Percentiles rank a stretch among this genome's conserved stretches.
Evolutionary conservation across 768 basidiomycete genomes (phyloP).

Genomic region (Lentinula aciculospora): DNA sequence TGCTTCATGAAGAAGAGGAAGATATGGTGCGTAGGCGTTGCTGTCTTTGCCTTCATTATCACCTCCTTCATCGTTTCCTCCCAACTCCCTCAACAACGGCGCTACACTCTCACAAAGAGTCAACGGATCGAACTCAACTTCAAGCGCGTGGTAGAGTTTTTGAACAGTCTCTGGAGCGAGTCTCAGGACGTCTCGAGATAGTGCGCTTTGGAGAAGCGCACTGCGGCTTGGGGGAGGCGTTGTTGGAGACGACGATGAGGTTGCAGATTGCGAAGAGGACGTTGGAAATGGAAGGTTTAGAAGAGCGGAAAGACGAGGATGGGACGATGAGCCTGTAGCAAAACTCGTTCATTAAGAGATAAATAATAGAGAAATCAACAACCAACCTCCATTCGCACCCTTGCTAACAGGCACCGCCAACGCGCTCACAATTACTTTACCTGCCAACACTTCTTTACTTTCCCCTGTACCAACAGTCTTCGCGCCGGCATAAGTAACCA

Average conservation of each 20-base stretch:
- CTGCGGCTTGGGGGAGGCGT: constrained; percentile 74
- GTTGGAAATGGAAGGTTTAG: constrained; percentile 54
- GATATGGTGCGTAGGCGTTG: constrained; percentile 65
- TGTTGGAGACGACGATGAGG: neutral
- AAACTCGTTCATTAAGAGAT: neutral
- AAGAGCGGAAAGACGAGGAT: constrained; percentile 74
- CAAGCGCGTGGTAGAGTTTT: constrained; percentile 80
- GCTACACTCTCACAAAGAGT: constrained; percentile 74
- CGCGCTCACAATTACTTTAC: constrained; percentile 87
- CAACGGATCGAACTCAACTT: constrained; percentile 91
- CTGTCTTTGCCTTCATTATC: neutral
- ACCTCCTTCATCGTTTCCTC: constrained; percentile 7
- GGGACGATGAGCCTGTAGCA: constrained; percentile 13
- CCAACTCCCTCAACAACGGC: constrained; percentile 66
- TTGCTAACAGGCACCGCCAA: constrained; percentile 86
- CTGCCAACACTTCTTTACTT: constrained; percentile 75
- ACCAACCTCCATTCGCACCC: constrained; percentile 12
- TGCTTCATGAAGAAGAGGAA: constrained; percentile 86
- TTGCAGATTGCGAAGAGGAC: neutral
- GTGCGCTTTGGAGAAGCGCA: constrained; percentile 87
- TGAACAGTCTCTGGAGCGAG: constrained; percentile 71
- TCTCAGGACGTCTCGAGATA: constrained; percentile 78
- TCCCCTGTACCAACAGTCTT: constrained; percentile 53
- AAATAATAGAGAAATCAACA: neutral
- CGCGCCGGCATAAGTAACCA: constrained; percentile 67